These are phyloP conservation scores for Solanum sparsipilum DNA, from an alignment of 257 asterid species.

Conservation along the genomic window DNA sequence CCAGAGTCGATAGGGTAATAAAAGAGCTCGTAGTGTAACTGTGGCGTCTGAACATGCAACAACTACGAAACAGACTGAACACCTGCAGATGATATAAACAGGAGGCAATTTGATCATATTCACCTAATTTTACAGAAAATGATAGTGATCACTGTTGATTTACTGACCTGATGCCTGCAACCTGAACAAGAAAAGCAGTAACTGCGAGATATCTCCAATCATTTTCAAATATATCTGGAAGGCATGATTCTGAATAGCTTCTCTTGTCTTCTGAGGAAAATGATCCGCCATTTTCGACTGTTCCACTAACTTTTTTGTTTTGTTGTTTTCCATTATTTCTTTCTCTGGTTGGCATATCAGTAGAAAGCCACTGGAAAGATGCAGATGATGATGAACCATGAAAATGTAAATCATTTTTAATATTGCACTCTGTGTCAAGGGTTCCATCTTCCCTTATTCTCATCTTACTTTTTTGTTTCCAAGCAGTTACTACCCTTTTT, in stretches of 20 bases:
- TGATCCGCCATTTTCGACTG: slow-evolving; percentile 21
- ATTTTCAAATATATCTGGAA: slow-evolving; percentile 55
- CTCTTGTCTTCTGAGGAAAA: slow-evolving; percentile 19
- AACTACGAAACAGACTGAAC: slow-evolving; percentile 61
- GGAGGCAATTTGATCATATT: not conserved
- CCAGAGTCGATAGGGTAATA: slow-evolving; percentile 82
- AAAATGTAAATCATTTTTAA: slow-evolving; percentile 15
- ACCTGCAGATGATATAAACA: slow-evolving; percentile 38
- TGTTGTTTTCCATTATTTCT: slow-evolving; percentile 30
- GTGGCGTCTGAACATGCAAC: slow-evolving; percentile 97
- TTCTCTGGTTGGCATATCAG: slow-evolving; percentile 73
- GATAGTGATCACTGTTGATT: slow-evolving; percentile 1
- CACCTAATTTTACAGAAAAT: not conserved
- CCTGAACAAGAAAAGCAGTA: slow-evolving; percentile 84
- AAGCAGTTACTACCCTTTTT: slow-evolving; percentile 88
- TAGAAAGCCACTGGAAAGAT: slow-evolving; percentile 87
- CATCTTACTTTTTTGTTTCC: slow-evolving; percentile 47
- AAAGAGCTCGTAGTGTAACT: slow-evolving; percentile 73
- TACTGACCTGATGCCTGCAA: slow-evolving; percentile 57
- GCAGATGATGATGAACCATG: slow-evolving; percentile 22
- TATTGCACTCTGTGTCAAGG: slow-evolving; percentile 12
- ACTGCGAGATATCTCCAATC: slow-evolving; percentile 96
- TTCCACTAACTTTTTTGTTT: slow-evolving; percentile 22
- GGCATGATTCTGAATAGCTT: slow-evolving; percentile 18
- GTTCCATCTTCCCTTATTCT: slow-evolving; percentile 19